These are phyloP conservation scores for Gomphus sp. DNA, from an alignment of 1,284 basidiomycete species.

Conservation along the genomic window DNA sequence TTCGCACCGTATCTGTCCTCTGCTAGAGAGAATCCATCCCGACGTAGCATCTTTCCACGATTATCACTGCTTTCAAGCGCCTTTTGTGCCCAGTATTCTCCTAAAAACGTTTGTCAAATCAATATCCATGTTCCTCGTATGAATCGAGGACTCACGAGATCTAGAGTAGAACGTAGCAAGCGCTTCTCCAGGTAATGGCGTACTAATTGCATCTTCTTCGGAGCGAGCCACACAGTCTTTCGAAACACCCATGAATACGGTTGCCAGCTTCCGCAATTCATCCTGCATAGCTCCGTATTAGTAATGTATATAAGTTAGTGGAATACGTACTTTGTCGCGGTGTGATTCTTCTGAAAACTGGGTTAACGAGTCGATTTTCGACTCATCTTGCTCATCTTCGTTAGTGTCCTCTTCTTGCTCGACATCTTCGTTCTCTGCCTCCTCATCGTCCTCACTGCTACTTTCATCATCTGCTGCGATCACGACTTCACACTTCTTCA, in stretches of 20 bases:
- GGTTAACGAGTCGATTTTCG: conserved; percentile 14
- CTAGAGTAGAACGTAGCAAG: conserved; percentile 80
- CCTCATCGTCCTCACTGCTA: conserved; percentile 44
- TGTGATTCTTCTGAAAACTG: conserved; percentile 17
- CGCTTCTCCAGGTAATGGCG: conserved; percentile 85
- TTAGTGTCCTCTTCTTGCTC: conserved; percentile 23
- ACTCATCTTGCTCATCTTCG: conserved; percentile 22
- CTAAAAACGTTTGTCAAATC: conserved; percentile 24
- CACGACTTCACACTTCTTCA: conserved; percentile 55
- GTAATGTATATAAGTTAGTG: neutral
- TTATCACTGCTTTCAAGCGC: conserved; percentile 55
- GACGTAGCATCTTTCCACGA: conserved; percentile 72
- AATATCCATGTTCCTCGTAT: neutral
- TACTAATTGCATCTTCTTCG: conserved; percentile 69
- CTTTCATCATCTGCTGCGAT: conserved; percentile 36
- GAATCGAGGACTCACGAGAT: conserved; percentile 40
- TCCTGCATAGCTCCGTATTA: conserved; percentile 24
- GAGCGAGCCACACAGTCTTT: conserved; percentile 46
- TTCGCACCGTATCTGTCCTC: conserved; percentile 52
- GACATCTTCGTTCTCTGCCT: conserved; percentile 21
- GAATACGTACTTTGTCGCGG: conserved; percentile 15
- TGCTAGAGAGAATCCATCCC: conserved; percentile 72
- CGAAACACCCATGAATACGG: conserved; percentile 64
- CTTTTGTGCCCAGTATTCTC: conserved; percentile 76
- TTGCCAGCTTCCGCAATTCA: conserved; percentile 53